Evolutionary conservation across 345 rosid genomes (phyloP).

Genomic region (Camelina neglecta): DNA sequence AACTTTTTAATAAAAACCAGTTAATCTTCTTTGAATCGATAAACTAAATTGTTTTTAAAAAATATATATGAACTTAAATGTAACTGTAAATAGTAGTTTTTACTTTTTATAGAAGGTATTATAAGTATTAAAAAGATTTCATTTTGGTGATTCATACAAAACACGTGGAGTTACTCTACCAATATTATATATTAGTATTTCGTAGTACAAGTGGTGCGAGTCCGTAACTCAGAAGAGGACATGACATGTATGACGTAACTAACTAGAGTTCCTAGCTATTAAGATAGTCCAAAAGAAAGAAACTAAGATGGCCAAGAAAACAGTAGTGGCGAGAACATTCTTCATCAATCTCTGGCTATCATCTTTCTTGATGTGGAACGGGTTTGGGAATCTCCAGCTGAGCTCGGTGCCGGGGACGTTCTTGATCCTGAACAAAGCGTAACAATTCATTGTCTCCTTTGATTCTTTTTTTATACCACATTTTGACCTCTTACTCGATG

Average conservation of each 20-base stretch:
- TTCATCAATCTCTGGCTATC: slow-evolving; percentile 22
- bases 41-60: too few species aligned
- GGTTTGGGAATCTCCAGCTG: slow-evolving; percentile 7
- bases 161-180: background rate
- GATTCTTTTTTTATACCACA: slow-evolving; percentile 34
- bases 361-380: slow-evolving; percentile 33
- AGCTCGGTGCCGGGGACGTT: background rate
- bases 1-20: too few species aligned
- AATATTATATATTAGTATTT: background rate
- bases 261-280: slow-evolving; percentile 7
- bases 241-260: background rate
- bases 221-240: background rate
- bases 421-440: slow-evolving; percentile 36
- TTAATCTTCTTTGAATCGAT: too few species aligned
- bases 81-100: too few species aligned
- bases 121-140: too few species aligned
- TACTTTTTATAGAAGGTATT: too few species aligned
- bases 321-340: slow-evolving; percentile 27
- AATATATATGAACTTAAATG: too few species aligned
- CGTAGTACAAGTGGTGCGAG: background rate
- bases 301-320: slow-evolving; percentile 30
- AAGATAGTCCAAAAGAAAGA: slow-evolving; percentile 29
- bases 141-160: background rate
- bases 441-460: slow-evolving; percentile 24
- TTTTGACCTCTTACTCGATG: slow-evolving; percentile 32